Percentiles rank a stretch among this genome's conserved stretches.
Evolutionary conservation across 2,329 filamentous ascomycete species (phyloP).

Genomic region (Alternaria sp.): DNA sequence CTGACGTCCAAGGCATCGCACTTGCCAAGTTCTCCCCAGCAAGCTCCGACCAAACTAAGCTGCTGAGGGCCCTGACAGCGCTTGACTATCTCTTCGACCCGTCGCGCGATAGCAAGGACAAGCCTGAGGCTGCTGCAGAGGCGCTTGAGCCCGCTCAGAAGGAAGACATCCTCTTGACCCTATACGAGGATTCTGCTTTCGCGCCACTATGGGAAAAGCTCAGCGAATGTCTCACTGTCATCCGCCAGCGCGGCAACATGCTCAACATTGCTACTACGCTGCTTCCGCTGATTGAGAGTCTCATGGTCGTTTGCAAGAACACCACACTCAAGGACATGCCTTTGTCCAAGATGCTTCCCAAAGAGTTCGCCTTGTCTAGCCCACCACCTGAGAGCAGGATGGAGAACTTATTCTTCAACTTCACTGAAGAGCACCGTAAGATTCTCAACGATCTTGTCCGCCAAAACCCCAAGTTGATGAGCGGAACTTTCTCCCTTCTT

Average conservation of each 20-base stretch:
- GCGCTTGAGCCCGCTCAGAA: slow-evolving; percentile 68
- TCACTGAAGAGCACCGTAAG: slow-evolving; percentile 96
- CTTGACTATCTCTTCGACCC: slow-evolving; percentile 94
- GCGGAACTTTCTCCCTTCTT: slow-evolving; percentile 91
- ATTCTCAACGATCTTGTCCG: slow-evolving; percentile 97
- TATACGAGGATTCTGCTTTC: slow-evolving; percentile 92
- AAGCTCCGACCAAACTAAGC: slow-evolving; percentile 94
- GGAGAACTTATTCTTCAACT: slow-evolving; percentile 92
- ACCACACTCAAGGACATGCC: slow-evolving; percentile 77
- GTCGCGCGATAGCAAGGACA: slow-evolving; percentile 65
- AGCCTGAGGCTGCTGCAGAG: slow-evolving; percentile 52
- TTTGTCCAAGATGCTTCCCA: slow-evolving; percentile 51
- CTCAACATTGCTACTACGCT: slow-evolving; percentile 96
- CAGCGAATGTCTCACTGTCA: slow-evolving; percentile 84
- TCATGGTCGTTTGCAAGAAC: slow-evolving; percentile 99
- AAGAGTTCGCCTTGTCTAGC: slow-evolving; percentile 76
- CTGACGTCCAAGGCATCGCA: slow-evolving; percentile 93
- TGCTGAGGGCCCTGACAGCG: slow-evolving; percentile 89
- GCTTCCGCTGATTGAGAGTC: slow-evolving; percentile 88
- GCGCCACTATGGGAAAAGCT: slow-evolving; percentile 90
- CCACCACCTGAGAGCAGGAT: slow-evolving; percentile 81
- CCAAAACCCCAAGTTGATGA: slow-evolving; percentile 98
- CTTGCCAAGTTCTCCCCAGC: slow-evolving; percentile 94
- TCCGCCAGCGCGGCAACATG: slow-evolving; percentile 92
- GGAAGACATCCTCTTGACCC: slow-evolving; percentile 81